A percentile compares a stretch with the other conserved stretches of the same genome.
phyloP scores from a whole-genome alignment of 495 filamentous ascomycete genomes.

The Podospora tetraspora region DNA sequence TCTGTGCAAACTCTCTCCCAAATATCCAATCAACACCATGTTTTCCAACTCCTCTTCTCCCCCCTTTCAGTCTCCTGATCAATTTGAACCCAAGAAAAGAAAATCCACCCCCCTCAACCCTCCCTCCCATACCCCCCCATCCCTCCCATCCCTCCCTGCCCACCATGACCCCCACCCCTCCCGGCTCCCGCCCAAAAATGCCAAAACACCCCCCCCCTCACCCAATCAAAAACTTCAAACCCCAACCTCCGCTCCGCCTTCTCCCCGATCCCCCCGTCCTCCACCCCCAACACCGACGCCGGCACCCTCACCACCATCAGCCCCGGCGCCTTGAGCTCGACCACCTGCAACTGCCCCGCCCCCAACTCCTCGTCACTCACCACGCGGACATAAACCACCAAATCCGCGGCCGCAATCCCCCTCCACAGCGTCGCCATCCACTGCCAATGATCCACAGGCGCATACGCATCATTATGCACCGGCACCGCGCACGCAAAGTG shows the following conservation, averaged over 20 bases:
- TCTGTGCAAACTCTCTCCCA: neutral
- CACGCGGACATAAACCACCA: constrained; percentile 65
- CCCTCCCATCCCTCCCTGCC: neutral
- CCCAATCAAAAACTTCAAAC: constrained; percentile 81
- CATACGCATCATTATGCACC: constrained; percentile 67
- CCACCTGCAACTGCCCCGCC: constrained; percentile 33
- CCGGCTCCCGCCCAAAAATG: constrained; percentile 7
- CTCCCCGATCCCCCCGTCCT: constrained; percentile 51
- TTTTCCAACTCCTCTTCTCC: neutral
- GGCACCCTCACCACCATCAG: constrained; percentile 34
- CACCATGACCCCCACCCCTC: constrained; percentile 5
- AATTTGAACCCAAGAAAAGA: neutral
- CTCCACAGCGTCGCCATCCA: constrained; percentile 97
- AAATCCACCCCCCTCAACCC: neutral
- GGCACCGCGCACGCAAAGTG: constrained; percentile 64
- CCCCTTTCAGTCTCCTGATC: neutral
- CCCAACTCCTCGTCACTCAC: constrained; percentile 20
- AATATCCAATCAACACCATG: neutral
- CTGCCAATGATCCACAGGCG: constrained; percentile 89
- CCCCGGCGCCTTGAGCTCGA: constrained; percentile 49
- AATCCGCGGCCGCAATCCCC: constrained; percentile 76
- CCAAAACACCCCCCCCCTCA: constrained; percentile 44
- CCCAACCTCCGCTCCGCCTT: constrained; percentile 64
- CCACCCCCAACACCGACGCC: constrained; percentile 10
- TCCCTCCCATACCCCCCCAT: neutral